These are phyloP conservation scores for Plasmopara halstedii DNA, from an alignment of 352 stramenopile species.

Conservation along the genomic window DNA sequence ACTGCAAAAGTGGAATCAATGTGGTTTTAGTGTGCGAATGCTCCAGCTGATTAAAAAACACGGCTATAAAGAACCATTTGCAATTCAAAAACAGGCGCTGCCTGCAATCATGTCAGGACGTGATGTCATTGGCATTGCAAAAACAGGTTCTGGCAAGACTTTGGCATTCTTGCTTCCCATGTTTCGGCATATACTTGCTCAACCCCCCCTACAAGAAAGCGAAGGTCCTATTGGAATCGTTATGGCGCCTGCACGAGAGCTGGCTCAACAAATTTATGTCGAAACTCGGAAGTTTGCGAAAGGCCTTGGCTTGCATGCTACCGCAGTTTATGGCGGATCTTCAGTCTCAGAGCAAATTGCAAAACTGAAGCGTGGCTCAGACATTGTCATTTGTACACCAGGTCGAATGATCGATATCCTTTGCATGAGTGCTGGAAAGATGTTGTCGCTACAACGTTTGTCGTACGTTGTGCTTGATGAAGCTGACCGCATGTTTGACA, in stretches of 20 bases:
- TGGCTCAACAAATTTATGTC: constrained; percentile 97
- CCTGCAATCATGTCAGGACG: constrained; percentile 98
- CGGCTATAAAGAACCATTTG: constrained; percentile 92
- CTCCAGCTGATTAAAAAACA: constrained; percentile 92
- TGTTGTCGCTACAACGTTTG: constrained; percentile 94
- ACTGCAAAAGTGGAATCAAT: constrained; percentile 95
- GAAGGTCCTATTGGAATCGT: constrained; percentile 98
- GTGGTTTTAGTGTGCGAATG: constrained; percentile 94
- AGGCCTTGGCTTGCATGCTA: constrained; percentile 85
- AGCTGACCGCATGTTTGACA: constrained; percentile 99
- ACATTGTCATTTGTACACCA: constrained; percentile 98
- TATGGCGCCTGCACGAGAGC: constrained; percentile 96
- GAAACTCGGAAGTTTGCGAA: constrained; percentile 95
- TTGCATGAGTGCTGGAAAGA: constrained; percentile 95
- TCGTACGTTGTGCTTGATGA: constrained; percentile 99
- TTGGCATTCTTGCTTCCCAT: constrained; percentile 90
- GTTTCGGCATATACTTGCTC: constrained; percentile 94
- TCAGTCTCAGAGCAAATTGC: constrained; percentile 97
- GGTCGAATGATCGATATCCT: constrained; percentile 99
- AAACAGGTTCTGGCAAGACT: constrained; percentile 93
- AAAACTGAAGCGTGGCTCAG: constrained; percentile 96
- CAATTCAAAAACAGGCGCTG: constrained; percentile 95
- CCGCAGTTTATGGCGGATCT: constrained; percentile 93
- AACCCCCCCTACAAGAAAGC: constrained; percentile 85
- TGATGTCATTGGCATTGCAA: constrained; percentile 99